Percentiles rank a stretch among this genome's conserved stretches.
Conservation (phyloP, 352 stramenopile species). For the Globisporangium orthogonon region DNA sequence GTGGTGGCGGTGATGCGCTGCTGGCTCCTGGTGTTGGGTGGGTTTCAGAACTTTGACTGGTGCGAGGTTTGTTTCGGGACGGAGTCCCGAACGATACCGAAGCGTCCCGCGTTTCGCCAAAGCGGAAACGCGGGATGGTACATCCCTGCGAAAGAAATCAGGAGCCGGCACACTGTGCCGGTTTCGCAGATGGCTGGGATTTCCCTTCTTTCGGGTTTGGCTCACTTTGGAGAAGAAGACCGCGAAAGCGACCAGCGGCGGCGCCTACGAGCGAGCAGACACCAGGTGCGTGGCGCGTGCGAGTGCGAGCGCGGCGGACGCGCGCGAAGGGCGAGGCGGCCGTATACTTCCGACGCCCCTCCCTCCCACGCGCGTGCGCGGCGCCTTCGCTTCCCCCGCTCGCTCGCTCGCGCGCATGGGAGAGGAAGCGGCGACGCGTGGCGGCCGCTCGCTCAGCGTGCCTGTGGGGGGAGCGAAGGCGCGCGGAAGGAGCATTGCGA, state of each 20-base stretch:
- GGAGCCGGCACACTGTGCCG: no score
- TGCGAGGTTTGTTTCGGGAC: constrained; percentile 10
- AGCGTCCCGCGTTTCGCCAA: no score
- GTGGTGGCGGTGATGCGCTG: constrained; percentile 11
- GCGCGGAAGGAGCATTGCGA: no score
- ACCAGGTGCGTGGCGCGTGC: background rate
- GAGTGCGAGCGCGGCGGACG: no score
- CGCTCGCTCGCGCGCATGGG: no score
- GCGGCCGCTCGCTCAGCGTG: background rate
- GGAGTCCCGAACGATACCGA: constrained; percentile 8
- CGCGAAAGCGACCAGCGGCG: background rate
- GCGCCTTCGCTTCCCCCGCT: background rate
- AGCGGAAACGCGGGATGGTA: no score
- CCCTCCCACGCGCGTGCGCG: no score
- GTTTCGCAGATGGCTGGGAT: no score
- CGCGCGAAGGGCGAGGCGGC: background rate
- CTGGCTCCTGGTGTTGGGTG: background rate
- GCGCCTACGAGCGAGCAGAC: no score
- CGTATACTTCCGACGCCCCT: background rate
- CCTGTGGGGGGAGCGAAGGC: background rate
- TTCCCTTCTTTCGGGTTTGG: background rate
- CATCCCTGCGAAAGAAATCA: no score
- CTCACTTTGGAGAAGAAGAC: background rate
- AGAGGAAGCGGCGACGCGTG: background rate
- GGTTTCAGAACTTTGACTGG: constrained; percentile 10